Base-by-base conservation (phyloP, 495 filamentous ascomycete genomes). In the Mytilinidion resinicola region DNA sequence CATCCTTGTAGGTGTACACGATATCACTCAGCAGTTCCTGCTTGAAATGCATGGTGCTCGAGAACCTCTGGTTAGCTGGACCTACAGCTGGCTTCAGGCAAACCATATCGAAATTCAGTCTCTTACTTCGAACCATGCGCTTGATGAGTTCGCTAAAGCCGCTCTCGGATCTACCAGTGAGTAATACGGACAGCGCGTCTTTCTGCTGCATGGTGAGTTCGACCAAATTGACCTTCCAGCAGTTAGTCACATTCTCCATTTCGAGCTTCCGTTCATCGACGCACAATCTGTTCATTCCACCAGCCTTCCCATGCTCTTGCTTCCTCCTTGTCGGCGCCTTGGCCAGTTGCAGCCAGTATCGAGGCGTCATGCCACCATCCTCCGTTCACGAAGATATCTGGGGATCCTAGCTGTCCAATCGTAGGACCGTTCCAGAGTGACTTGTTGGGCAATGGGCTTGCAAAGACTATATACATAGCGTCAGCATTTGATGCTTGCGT, bases 301-400 rank as follows among this genome's bases (percentile, higher is more conserved):
- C 90, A 99, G 12, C 91, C 91, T 50, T 86, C 71, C 95, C 95
- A 99, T 3, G 80, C 89, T 14, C 82, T 82, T 43, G 79, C 75
- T 69, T 97, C 92, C 72, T 97, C 93, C 34, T 81, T 79, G 42
- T 90, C 90, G 5, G 86, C 67, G 3, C 95, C 93, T 58, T 89
- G 83, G 19, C 93, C 93, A 3, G 90, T 96, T 4, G 91, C 85
- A 20, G 85, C 82, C 15, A 99, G 83, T 55, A 99, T 87, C 39
- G 83, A 81, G 20, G 84, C 76, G 67, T 97, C 90, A 71, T 99
- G 93, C 93, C 93, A 99, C 93, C 93, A 99, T 35, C 95, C 92
- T 55, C 93, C 93, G 60, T 85, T 87, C 33, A 84, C 74, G 55
- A 99, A 91, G 51, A 78, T 77, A 55, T 93, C 85, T 55, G 85